Evolutionary conservation across 2,329 filamentous ascomycete species (phyloP), one percentile per base, ranked within the genome.

Genomic region (Aspergillus novoparasiticus): DNA sequence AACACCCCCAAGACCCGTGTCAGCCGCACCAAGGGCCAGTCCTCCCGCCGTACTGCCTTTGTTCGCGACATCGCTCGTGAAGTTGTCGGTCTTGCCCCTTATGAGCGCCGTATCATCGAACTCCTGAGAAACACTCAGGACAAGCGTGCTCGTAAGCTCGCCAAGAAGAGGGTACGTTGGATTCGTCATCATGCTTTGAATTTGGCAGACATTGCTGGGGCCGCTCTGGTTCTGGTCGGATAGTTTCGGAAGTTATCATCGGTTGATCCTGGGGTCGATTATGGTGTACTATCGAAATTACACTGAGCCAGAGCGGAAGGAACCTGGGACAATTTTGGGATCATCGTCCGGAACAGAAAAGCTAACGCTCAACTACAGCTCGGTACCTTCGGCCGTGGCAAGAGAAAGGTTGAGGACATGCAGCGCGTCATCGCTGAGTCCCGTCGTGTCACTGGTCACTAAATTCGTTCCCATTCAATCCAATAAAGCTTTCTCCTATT

Each of bases 371-470:
- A 43, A 62, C 59, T 69, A 57, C 71, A 95, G 91, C 94, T 99
- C 87, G 95, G 95, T 82, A 98, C 95, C 76, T 98, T 98, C 84
- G 92, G 92, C 80, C 94, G 95, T 83, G 94, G 94, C 80, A 99
- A 99, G 94, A 90, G 88, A 82, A 99, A 99, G 94, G 95, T 99
- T 75, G 95, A 99, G 82, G 94, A 98, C 87, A 93, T 99, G 86
- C 92, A 93, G 86, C 89, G 92, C 79, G 92, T 99, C 84, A 99
- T 99, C 81, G 93, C 94, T 78, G 95, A 98, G 87, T 90, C 94
- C 81, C 94, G 94, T 84, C 87, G 90, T 80, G 85, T 88, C 68
- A 68, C 68, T 69, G 89, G 84, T 82, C 88, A 90, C 84, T 90
- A 89, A 86, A 82, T 67, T 64, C 59, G 51, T 64, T 60, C 48